Evolutionary conservation across 495 filamentous ascomycete genomes (phyloP).

Genomic region (Xanthoparmelia taractica): DNA sequence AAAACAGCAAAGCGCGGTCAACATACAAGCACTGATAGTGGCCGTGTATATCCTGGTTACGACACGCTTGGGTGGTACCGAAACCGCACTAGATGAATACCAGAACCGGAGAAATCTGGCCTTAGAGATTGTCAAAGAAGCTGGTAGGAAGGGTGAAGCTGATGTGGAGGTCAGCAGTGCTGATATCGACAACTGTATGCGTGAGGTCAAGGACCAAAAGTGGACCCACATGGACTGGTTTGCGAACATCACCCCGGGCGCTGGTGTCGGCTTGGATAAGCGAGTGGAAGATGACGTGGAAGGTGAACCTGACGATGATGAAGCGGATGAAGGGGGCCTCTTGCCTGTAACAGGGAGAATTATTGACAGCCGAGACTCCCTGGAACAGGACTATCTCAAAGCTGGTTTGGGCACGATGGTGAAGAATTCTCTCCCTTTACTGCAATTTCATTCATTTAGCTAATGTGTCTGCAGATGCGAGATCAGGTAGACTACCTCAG

Average conservation of each 20-base stretch:
- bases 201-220: constrained; percentile 45
- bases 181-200: constrained; percentile 54
- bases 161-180: constrained; percentile 34
- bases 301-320: neutral
- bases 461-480: constrained; percentile 48
- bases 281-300: constrained; percentile 33
- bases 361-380: neutral
- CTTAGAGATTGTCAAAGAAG: constrained; percentile 32
- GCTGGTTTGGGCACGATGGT: constrained; percentile 64
- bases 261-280: constrained; percentile 28
- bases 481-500: constrained; percentile 73
- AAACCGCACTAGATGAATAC: constrained; percentile 33
- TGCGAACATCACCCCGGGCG: constrained; percentile 43
- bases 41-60: constrained; percentile 59
- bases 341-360: neutral
- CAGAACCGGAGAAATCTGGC: constrained; percentile 37
- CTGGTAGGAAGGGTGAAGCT: constrained; percentile 32
- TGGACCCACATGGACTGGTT: constrained; percentile 70
- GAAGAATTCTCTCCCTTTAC: neutral
- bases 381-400: constrained; percentile 32
- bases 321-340: constrained; percentile 11
- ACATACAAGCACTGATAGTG: constrained; percentile 50
- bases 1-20: constrained; percentile 20
- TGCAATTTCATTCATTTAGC: constrained; percentile 4
- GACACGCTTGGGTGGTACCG: constrained; percentile 36